Conservation (phyloP, 768 basidiomycete species). For the Guyanaporus albipodus region DNA sequence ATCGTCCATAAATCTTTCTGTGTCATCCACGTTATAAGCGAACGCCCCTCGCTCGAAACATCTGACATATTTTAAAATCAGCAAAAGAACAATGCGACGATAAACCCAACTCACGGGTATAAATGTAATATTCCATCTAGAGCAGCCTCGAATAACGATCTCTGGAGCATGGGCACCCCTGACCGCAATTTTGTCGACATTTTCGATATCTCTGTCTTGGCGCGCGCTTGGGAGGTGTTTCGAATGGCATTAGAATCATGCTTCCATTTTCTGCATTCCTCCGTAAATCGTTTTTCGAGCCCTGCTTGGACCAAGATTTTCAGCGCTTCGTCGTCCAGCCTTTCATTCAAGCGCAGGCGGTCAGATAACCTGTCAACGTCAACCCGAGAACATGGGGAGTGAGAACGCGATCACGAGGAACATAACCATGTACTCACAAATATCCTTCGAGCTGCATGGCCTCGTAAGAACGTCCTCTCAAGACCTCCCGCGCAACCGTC, state of each 20-base stretch:
- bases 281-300: conserved; percentile 25
- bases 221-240: neutral
- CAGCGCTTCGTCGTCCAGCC: conserved; percentile 24
- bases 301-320: conserved; percentile 28
- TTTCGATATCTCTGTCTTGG: neutral
- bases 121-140: conserved; percentile 17
- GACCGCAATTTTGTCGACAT: neutral
- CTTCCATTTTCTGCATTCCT: conserved; percentile 23
- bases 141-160: conserved; percentile 23
- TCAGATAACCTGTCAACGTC: conserved; percentile 17
- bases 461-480: neutral
- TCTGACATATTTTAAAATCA: neutral
- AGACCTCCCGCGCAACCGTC: neutral
- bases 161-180: conserved; percentile 7
- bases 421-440: conserved; percentile 16
- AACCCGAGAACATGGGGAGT: neutral
- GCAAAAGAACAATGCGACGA: neutral
- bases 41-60: conserved; percentile 17
- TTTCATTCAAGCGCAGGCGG: conserved; percentile 20
- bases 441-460: conserved; percentile 11
- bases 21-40: neutral
- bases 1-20: neutral
- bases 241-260: conserved; percentile 5
- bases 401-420: neutral
- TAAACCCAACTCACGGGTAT: conserved; percentile 22